Base-by-base conservation (phyloP, 1,284 basidiomycete species). In the Malassezia cuniculi region DNA sequence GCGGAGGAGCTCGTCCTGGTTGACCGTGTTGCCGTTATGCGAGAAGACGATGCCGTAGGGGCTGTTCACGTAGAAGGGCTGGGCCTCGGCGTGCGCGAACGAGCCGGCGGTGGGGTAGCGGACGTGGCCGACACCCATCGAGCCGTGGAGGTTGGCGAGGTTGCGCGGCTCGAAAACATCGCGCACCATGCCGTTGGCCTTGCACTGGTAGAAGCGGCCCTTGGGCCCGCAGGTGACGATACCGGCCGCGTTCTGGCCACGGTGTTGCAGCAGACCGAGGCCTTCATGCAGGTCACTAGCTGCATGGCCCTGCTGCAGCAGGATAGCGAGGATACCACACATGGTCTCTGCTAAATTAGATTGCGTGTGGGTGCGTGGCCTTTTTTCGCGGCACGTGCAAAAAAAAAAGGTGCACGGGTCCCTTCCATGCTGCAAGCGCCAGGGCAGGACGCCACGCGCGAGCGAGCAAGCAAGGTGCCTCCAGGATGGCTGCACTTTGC, bases 181-280 rank as follows among this genome's bases (percentile, higher is more conserved):
- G 42, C 90, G 78, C 58, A 99, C 90, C 93, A 99, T 97, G 29
- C 93, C 93, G 68, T 97, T 99, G n/a, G 87, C 85, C 71, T 99
- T 99, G 75, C 84, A 87, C 69, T 99, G 93, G 70, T 83, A 90
- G 69, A 99, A 85, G 31, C 89, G 79, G 31, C 93, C 93, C 63
- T 86, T 86, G 12, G 79, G 77, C 3, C 89, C 93, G 68, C 93
- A 93, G 32, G 93, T 97, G 45, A 99, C 82, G 61, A 97, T 82
- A 39, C 93, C 93, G 51, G 89, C 94, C 1, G 93, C 93, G 75
- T 99, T 90, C 69, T 99, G 90, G 22, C 90, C 90, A 20, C 63
- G 59, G 29, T 66, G 63, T 41, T 66, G 63, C 34, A 66, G 54
- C 15, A 66, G 48, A 14, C 61, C 64, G 19, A 66, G 54, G n/a